Percentiles rank a stretch among this genome's conserved stretches.
Evolutionary conservation across 2,329 filamentous ascomycete genomes (phyloP).

Genomic region (Zymoseptoria pseudotritici): DNA sequence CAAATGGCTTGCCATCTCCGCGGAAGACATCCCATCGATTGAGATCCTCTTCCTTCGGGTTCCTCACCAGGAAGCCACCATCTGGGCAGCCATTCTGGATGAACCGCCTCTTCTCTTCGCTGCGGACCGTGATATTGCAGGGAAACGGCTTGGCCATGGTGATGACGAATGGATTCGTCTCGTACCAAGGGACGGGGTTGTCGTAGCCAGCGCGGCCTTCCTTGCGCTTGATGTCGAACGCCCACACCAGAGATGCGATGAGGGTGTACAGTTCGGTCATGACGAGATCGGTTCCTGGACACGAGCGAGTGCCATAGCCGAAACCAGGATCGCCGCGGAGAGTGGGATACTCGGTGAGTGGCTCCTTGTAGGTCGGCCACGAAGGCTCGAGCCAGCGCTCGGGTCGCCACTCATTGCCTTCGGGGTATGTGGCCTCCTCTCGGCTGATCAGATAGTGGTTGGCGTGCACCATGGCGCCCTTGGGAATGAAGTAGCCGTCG

Average conservation of each 20-base stretch:
- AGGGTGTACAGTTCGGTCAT: constrained; percentile 25
- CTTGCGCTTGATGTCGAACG: constrained; percentile 24
- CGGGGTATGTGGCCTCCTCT: constrained; percentile 25
- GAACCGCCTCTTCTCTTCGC: constrained; percentile 25
- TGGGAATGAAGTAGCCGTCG: constrained; percentile 32
- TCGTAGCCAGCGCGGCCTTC: constrained; percentile 20
- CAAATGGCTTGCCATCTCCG: not conserved
- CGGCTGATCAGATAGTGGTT: constrained; percentile 30
- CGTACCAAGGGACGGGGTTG: constrained; percentile 27
- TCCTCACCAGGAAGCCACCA: constrained; percentile 20
- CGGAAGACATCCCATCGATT: constrained; percentile 16
- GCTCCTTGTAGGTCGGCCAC: constrained; percentile 31
- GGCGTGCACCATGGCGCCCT: constrained; percentile 30
- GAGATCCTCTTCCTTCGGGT: constrained; percentile 14
- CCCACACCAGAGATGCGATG: constrained; percentile 26
- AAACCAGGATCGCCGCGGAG: constrained; percentile 27
- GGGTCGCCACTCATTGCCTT: constrained; percentile 27
- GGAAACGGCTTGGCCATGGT: constrained; percentile 30
- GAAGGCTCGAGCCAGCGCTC: constrained; percentile 28
- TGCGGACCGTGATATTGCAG: constrained; percentile 22
- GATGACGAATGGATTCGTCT: constrained; percentile 29
- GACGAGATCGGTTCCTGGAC: constrained; percentile 30
- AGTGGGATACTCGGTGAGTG: constrained; percentile 30
- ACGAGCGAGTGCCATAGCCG: constrained; percentile 30
- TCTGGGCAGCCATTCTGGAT: constrained; percentile 23